A percentile compares a stretch with the other conserved stretches of the same genome.
These are phyloP conservation scores for Aspergillus steynii DNA, from an alignment of 495 filamentous ascomycete species.

Conservation along the genomic window DNA sequence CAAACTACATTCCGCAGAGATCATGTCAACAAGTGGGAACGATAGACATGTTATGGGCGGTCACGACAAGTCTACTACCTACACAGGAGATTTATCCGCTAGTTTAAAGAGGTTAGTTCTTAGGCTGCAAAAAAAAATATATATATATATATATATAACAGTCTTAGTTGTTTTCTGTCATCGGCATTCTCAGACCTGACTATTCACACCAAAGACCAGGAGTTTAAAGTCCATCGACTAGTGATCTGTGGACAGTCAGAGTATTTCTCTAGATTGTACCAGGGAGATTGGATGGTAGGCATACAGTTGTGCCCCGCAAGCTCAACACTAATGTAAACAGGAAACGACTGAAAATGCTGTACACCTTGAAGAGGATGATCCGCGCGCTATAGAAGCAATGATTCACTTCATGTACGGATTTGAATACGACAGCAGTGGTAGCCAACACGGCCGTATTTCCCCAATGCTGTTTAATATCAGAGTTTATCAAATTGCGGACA, in stretches of 20 bases:
- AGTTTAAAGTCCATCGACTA: conserved; percentile 38
- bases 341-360: conserved; percentile 22
- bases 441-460: conserved; percentile 17
- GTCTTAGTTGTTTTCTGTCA: conserved; percentile 11
- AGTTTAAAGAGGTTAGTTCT: conserved; percentile 1
- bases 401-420: conserved; percentile 35
- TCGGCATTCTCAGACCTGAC: conserved; percentile 39
- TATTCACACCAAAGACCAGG: conserved; percentile 30
- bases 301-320: background rate
- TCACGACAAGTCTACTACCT: no score
- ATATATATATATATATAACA: no score
- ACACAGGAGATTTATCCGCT: conserved; percentile 1
- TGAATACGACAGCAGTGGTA: conserved; percentile 25
- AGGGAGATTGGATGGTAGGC: conserved; percentile 33
- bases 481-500: conserved; percentile 47
- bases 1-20: no score
- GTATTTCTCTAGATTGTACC: conserved; percentile 35
- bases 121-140: background rate
- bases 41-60: no score
- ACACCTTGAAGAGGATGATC: conserved; percentile 28
- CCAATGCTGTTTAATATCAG: conserved; percentile 32
- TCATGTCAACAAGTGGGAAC: no score
- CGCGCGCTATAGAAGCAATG: conserved; percentile 34
- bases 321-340: conserved; percentile 12
- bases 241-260: conserved; percentile 41